Conservation (phyloP, 768 basidiomycete species). For the Mycena amicta region DNA sequence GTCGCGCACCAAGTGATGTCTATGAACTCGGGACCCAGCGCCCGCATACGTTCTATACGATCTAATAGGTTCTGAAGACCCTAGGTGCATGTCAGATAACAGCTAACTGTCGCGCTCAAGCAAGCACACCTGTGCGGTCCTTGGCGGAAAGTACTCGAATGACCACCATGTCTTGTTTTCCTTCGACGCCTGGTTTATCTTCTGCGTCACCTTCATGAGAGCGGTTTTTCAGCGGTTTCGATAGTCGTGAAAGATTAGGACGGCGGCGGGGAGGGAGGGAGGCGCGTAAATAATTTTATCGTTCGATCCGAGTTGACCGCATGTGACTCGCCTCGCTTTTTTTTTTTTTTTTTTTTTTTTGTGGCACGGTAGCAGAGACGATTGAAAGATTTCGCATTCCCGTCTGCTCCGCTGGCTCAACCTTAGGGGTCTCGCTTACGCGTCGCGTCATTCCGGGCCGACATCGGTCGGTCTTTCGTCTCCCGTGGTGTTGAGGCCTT, state of each 20-base stretch:
- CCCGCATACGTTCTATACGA: constrained; percentile 98
- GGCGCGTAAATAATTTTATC: background rate
- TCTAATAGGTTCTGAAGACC: constrained; percentile 95
- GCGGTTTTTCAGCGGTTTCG: no score
- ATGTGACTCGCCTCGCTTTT: no score
- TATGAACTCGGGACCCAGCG: constrained; percentile 94
- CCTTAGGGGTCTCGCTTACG: no score
- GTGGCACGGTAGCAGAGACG: no score
- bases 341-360: no score
- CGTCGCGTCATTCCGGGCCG: no score
- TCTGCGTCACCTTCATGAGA: constrained; percentile 91
- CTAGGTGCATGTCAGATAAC: constrained; percentile 46
- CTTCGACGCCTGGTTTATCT: constrained; percentile 82
- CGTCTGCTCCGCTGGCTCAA: no score
- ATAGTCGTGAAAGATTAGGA: background rate
- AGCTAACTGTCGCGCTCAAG: no score
- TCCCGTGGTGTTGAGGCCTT: background rate
- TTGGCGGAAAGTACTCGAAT: constrained; percentile 97
- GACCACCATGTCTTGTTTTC: constrained; percentile 96
- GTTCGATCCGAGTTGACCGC: background rate
- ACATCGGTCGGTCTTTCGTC: no score
- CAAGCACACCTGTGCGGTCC: constrained; percentile 81
- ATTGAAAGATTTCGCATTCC: background rate
- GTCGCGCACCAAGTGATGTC: constrained; percentile 87
- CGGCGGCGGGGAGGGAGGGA: background rate